Conservation (phyloP, 129 eudicot genomes). For the Saposhnikovia divaricata region DNA sequence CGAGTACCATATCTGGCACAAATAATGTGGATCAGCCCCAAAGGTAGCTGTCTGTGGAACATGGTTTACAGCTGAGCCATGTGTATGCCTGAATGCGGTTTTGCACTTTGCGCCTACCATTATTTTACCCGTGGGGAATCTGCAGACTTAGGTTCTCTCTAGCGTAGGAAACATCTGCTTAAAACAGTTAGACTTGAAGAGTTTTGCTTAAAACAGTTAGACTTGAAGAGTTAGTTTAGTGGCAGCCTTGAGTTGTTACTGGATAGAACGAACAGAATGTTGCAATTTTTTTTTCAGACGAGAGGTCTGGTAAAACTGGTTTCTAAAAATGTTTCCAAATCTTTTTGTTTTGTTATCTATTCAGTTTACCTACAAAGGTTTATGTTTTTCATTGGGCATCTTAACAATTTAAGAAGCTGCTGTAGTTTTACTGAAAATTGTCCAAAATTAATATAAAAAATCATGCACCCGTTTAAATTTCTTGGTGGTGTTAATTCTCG, state of each 20-base stretch:
- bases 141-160: background rate
- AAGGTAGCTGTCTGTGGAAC: background rate
- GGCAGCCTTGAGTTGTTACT: background rate
- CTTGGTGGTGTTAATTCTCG: too few species aligned
- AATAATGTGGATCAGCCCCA: background rate
- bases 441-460: background rate
- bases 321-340: background rate
- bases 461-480: too few species aligned
- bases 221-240: background rate
- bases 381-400: conserved; percentile 19
- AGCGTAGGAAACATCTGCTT: background rate
- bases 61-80: background rate
- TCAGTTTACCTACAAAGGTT: conserved; percentile 38
- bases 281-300: background rate
- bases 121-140: background rate
- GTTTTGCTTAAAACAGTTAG: background rate
- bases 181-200: background rate
- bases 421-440: background rate
- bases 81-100: background rate
- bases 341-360: conserved; percentile 27
- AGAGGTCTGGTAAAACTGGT: background rate
- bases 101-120: background rate
- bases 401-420: too few species aligned
- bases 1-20: conserved; percentile 23
- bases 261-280: background rate